Evolutionary conservation across 345 rosid genomes (phyloP).

Genomic region (Schrenkiella parvula): DNA sequence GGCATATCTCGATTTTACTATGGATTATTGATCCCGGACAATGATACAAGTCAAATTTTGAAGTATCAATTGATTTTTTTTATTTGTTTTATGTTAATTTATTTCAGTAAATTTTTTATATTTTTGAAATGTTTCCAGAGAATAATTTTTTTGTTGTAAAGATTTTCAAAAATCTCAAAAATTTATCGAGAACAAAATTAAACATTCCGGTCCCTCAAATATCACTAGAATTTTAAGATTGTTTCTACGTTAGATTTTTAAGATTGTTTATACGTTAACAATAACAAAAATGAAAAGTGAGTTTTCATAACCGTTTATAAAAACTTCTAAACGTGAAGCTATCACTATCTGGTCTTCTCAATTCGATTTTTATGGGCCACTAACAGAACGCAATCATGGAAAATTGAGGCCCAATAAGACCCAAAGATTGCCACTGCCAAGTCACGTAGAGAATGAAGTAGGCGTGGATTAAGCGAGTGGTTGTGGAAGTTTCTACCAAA

Average conservation of each 20-base stretch:
- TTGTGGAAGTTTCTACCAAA: not conserved
- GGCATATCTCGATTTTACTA: no score
- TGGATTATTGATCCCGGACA: no score
- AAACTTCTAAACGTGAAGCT: not conserved
- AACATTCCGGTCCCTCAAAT: no score
- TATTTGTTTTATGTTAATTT: no score
- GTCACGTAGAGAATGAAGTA: not conserved
- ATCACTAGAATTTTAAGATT: no score
- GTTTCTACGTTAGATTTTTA: not conserved
- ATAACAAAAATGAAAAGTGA: not conserved
- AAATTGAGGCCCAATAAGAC: not conserved
- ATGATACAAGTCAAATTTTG: no score
- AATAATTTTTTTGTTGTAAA: no score
- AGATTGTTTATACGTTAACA: constrained; percentile 8
- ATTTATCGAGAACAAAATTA: no score
- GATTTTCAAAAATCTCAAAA: no score
- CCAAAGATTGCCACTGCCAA: not conserved
- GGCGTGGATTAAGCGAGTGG: not conserved
- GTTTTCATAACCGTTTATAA: constrained; percentile 1
- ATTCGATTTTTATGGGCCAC: not conserved
- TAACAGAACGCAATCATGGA: not conserved
- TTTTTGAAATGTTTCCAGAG: no score
- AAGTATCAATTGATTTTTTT: no score
- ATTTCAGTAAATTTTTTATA: no score
- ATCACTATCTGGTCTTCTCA: not conserved